Conservation (phyloP, 2,329 filamentous ascomycete genomes). For the Hymenoscyphus fructigenus region DNA sequence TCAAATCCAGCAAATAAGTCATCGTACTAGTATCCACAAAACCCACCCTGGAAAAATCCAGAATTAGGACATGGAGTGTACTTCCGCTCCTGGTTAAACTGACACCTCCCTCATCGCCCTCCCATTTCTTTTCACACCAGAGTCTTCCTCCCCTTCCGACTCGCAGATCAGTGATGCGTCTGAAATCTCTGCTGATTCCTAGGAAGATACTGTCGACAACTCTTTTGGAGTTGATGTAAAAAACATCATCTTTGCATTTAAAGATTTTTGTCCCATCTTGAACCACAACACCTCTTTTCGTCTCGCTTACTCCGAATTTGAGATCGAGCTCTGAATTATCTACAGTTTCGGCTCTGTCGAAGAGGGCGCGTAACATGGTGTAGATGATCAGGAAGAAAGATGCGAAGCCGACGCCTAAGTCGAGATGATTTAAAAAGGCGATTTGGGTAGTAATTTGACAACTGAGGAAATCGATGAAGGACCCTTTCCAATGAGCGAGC, state of each 20-base stretch:
- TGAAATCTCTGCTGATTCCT: slow-evolving; percentile 8
- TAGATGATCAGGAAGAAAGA: slow-evolving; percentile 16
- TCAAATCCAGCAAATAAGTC: slow-evolving; percentile 18
- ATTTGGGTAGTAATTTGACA: slow-evolving; percentile 3
- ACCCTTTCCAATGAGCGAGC: slow-evolving; percentile 3
- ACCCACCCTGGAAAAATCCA: slow-evolving; percentile 20
- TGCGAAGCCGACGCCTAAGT: slow-evolving; percentile 38
- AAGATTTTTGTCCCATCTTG: slow-evolving; percentile 15
- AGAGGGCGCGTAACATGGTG: slow-evolving; percentile 16
- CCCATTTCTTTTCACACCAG: slow-evolving; percentile 4
- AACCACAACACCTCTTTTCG: slow-evolving; percentile 5
- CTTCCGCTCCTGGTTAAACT: slow-evolving; percentile 12
- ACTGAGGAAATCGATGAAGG: slow-evolving; percentile 10
- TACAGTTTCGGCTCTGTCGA: slow-evolving; percentile 12
- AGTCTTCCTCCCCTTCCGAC: neutral
- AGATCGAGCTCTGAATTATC: slow-evolving; percentile 9
- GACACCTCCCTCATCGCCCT: neutral
- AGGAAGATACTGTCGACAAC: slow-evolving; percentile 9
- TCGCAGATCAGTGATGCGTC: neutral
- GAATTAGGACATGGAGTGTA: slow-evolving; percentile 21
- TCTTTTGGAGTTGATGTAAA: slow-evolving; percentile 20
- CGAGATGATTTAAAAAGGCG: neutral
- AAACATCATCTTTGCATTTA: slow-evolving; percentile 16
- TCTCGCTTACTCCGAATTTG: slow-evolving; percentile 7
- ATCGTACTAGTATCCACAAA: slow-evolving; percentile 25